These are phyloP conservation scores for Metschnikowia borealis DNA, from an alignment of 805 yeast species.

Conservation along the genomic window DNA sequence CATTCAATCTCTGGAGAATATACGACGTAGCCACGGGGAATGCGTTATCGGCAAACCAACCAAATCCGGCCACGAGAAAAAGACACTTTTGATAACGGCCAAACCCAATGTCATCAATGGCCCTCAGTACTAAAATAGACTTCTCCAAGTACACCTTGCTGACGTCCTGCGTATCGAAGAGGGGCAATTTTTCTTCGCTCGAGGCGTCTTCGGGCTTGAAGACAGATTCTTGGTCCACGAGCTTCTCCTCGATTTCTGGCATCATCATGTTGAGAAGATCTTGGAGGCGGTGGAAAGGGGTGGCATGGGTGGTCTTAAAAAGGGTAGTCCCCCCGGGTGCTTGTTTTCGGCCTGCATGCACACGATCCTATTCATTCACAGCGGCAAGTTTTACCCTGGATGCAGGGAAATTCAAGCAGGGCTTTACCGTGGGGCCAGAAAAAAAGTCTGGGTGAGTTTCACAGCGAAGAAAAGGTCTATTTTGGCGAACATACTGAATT, in stretches of 20 bases:
- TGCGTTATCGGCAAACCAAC: conserved; percentile 38
- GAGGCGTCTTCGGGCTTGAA: background rate
- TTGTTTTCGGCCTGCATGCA: no score
- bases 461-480: no score
- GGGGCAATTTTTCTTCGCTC: background rate
- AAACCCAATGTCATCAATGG: conserved; percentile 36
- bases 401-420: no score
- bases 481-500: no score
- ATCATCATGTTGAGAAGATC: background rate
- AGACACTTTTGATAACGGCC: conserved; percentile 24
- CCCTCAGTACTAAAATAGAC: conserved; percentile 36
- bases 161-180: conserved; percentile 13
- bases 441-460: no score
- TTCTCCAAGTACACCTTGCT: conserved; percentile 11
- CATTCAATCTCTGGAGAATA: conserved; percentile 28
- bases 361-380: no score
- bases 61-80: conserved; percentile 25
- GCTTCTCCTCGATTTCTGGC: background rate
- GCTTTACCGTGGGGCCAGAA: no score
- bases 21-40: conserved; percentile 38
- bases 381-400: no score
- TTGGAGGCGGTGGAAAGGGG: no score
- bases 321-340: no score
- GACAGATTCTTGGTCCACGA: background rate
- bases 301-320: no score